These are phyloP conservation scores for Bauhinia variegata DNA, from an alignment of 306 rosid genomes.

Conservation along the genomic window DNA sequence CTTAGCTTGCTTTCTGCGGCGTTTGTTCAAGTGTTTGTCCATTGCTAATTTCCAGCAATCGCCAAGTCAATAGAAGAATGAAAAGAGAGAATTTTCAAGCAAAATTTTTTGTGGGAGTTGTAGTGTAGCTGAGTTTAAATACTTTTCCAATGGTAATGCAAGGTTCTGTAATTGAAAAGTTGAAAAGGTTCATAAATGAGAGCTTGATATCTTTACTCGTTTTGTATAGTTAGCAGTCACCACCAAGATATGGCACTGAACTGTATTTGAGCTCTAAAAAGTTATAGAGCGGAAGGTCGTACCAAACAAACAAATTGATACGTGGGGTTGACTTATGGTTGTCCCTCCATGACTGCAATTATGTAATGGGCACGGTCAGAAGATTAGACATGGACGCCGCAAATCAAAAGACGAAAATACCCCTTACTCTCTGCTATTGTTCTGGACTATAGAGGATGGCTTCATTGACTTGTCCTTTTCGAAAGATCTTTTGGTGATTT, in stretches of 20 bases:
- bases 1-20: slow-evolving; percentile 45
- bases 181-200: slow-evolving; percentile 12
- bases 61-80: neutral
- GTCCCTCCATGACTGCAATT: neutral
- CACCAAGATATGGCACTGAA: too few species aligned
- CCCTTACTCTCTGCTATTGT: slow-evolving; percentile 1
- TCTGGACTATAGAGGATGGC: too few species aligned
- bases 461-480: too few species aligned
- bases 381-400: neutral
- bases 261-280: neutral
- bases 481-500: too few species aligned
- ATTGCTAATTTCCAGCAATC: slow-evolving; percentile 2
- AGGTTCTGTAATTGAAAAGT: neutral
- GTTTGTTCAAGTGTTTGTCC: slow-evolving; percentile 52
- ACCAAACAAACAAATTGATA: slow-evolving; percentile 49
- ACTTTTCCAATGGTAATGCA: slow-evolving; percentile 26
- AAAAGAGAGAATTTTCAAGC: neutral
- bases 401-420: neutral
- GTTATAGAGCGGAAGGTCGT: slow-evolving; percentile 45
- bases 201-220: neutral
- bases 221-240: too few species aligned
- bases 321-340: slow-evolving; percentile 50
- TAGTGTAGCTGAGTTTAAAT: neutral
- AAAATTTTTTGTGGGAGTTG: too few species aligned
- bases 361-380: neutral